Conservation (phyloP, 768 basidiomycete genomes). For the Hypsizygus marmoreus region DNA sequence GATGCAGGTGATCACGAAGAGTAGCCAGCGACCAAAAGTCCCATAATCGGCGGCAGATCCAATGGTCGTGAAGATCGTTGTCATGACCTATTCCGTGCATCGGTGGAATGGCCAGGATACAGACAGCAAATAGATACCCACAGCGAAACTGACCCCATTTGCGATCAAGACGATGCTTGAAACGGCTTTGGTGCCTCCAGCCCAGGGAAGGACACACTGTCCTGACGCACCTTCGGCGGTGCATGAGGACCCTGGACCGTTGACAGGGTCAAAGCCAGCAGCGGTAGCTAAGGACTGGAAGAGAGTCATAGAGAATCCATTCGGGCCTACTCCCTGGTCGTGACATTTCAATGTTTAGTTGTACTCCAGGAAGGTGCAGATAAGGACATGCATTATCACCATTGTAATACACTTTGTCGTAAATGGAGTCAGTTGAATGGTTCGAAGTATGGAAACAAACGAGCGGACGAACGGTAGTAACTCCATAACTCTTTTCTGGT, state of each 20-base stretch:
- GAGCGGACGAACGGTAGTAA: slow-evolving; percentile 62
- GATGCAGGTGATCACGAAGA: slow-evolving; percentile 68
- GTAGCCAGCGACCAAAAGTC: slow-evolving; percentile 74
- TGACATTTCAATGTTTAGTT: slow-evolving; percentile 3
- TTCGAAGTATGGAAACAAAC: background rate
- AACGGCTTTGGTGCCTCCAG: slow-evolving; percentile 68
- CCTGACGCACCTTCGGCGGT: slow-evolving; percentile 57
- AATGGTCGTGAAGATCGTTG: slow-evolving; percentile 78
- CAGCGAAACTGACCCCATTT: slow-evolving; percentile 76
- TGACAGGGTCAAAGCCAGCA: slow-evolving; percentile 74
- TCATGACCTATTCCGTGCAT: slow-evolving; percentile 58
- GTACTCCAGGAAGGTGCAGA: background rate
- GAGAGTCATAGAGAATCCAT: slow-evolving; percentile 67
- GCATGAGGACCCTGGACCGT: slow-evolving; percentile 74
- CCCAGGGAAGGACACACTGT: slow-evolving; percentile 80
- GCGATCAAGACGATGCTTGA: slow-evolving; percentile 77
- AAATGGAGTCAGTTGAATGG: background rate
- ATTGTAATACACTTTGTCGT: slow-evolving; percentile 74
- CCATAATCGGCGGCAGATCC: slow-evolving; percentile 77
- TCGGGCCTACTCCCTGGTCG: slow-evolving; percentile 65
- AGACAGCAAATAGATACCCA: slow-evolving; percentile 30
- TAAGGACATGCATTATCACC: slow-evolving; percentile 65
- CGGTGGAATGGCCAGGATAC: background rate
- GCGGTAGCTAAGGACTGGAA: slow-evolving; percentile 73
- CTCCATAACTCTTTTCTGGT: slow-evolving; percentile 77